Evolutionary conservation across 1,284 basidiomycete genomes (phyloP), one percentile per base, ranked within the genome.

Genomic region (Neolentinus lepideus): DNA sequence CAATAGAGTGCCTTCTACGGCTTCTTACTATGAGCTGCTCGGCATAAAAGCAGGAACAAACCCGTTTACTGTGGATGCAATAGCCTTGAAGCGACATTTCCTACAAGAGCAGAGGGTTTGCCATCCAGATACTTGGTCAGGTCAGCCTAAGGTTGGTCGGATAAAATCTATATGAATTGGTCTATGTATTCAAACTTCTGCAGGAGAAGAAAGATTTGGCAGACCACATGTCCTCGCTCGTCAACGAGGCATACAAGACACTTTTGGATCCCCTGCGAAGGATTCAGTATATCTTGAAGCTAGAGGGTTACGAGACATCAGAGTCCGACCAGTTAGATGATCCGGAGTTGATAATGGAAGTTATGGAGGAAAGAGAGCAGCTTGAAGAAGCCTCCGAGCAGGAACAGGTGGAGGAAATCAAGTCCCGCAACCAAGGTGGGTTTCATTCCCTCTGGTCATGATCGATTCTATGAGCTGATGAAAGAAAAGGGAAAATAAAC

Each of bases 271-370:
- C 90, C 1, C 69, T 88, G 29, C 70, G 76, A 25, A 80, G 90
- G 33, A 81, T 81, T 24, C 81, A 85, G 64, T 92, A 92, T 61
- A 80, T 92, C 57, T 76, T 96, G 12, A 71, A 77, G 26, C 74
- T 75, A 53, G 80, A 90, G 60, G 83, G 85, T 6, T 60, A 81
- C 33, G 75, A 76, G 9, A 75, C 85, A 27, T 74, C 75, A 2
- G 94, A 96, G 70, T 75, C 74, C n/a, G 94, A 97, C 61, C 80
- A 84, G 54, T 67, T 90, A 26, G 82, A 88, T 6, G 90, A 96
- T 66, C 72, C 81, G 31, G 79, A 75, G 51, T 80, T 97, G 51
- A 78, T 97, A 57, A 78, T 79, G 67, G 83, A 90, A 62, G 81
- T 96, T 47, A 85, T 97, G 80, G 87, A 92, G 62, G 79, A 78